Conservation (phyloP, 345 rosid genomes). For the Murraya paniculata region DNA sequence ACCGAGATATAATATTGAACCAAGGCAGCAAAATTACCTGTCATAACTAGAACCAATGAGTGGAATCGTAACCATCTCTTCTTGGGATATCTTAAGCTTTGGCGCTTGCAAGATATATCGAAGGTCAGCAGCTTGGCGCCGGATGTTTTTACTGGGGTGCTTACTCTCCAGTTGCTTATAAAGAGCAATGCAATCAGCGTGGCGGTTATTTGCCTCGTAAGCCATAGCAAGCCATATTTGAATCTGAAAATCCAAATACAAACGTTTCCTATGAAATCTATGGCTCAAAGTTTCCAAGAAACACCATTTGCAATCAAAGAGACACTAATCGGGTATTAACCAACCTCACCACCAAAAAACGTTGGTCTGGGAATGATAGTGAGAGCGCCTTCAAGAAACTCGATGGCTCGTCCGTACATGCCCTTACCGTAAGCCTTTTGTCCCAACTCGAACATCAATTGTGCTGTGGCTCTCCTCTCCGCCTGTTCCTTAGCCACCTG, state of each 20-base stretch:
- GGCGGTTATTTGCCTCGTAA: conserved; percentile 91
- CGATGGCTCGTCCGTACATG: conserved; percentile 80
- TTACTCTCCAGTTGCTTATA: conserved; percentile 77
- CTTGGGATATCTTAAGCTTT: conserved; percentile 83
- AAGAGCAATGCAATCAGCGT: conserved; percentile 79
- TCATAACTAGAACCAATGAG: conserved; percentile 74
- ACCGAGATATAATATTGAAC: background rate
- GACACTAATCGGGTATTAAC: conserved; percentile 25
- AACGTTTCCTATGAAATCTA: background rate
- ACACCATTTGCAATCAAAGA: background rate
- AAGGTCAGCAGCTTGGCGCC: conserved; percentile 93
- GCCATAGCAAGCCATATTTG: conserved; percentile 99
- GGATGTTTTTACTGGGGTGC: conserved; percentile 77
- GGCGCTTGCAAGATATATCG: conserved; percentile 93
- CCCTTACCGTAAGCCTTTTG: conserved; percentile 96
- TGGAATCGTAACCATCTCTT: conserved; percentile 91
- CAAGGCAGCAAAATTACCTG: conserved; percentile 39
- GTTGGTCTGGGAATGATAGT: conserved; percentile 83
- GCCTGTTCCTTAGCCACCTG: conserved; percentile 97
- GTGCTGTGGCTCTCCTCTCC: conserved; percentile 82
- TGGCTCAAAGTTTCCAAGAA: background rate
- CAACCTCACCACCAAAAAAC: conserved; percentile 95
- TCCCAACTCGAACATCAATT: conserved; percentile 91
- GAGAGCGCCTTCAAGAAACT: conserved; percentile 91
- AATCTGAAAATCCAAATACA: conserved; percentile 46